Conservation (phyloP, 176 grass and related monocot genomes). For the Zea luxurians region DNA sequence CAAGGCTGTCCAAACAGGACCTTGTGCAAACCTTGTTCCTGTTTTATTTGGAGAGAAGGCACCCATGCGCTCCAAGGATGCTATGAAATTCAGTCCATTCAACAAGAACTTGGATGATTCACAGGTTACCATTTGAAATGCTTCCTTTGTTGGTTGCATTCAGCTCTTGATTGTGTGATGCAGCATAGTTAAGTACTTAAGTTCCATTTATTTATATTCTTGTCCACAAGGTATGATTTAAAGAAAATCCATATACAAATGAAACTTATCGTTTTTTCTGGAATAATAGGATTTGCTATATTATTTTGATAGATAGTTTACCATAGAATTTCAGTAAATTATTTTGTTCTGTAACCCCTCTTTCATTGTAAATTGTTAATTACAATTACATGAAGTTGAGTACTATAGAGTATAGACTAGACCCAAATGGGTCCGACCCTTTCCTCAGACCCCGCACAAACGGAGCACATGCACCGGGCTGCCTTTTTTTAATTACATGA, state of each 20-base stretch:
- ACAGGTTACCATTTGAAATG: slow-evolving; percentile 53
- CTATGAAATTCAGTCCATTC: slow-evolving; percentile 72
- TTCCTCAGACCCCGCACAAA: too few species aligned
- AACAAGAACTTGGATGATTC: slow-evolving; percentile 97
- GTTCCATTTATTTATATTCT: not conserved
- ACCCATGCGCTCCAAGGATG: slow-evolving; percentile 62
- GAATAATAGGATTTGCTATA: slow-evolving; percentile 18
- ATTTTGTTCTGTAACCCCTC: not conserved
- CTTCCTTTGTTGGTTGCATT: slow-evolving; percentile 13
- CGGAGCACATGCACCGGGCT: too few species aligned
- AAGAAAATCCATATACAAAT: slow-evolving; percentile 4
- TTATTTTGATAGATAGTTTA: not conserved
- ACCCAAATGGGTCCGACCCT: too few species aligned
- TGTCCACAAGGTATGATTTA: not conserved
- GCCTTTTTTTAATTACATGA: not conserved
- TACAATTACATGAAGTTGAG: slow-evolving; percentile 11
- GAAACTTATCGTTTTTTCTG: slow-evolving; percentile 4
- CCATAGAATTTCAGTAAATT: not conserved
- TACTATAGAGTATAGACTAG: too few species aligned
- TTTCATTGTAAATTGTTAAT: not conserved
- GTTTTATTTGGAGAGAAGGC: slow-evolving; percentile 89
- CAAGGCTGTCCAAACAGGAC: slow-evolving; percentile 72
- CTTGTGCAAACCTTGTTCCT: slow-evolving; percentile 77
- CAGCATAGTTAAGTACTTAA: not conserved
- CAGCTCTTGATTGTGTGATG: slow-evolving; percentile 11